Base-by-base conservation (phyloP, 805 yeast species). In the Saccharomycopsis malanga region DNA sequence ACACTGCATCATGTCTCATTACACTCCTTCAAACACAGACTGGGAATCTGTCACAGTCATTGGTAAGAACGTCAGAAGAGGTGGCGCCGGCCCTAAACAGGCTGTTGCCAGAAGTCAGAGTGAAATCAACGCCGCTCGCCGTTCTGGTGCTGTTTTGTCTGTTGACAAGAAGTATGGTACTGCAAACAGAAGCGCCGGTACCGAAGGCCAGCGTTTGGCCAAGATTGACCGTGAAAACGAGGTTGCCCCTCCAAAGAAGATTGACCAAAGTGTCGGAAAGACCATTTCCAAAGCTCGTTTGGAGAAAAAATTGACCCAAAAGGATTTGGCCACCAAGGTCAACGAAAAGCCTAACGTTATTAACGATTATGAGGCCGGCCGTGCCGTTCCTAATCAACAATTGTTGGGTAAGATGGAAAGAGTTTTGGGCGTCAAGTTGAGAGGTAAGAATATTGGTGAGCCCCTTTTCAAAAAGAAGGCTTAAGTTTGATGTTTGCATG, bases 341-440 rank as follows among this genome's bases (percentile, higher is more conserved):
- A 91, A 89, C 65, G 98, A 93, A 71, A 93, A 93, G 73, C 96
- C 97, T 53, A 87, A 82, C 57, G 84, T 93, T 52, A 81, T 93
- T 61, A 89, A 87, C 67, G 98, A 93, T 62, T 93, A 93, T 67
- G 98, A 93, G 72, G 86, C 95, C 48, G 97, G 96, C 50, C 81
- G 95, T 63, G 98, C 96, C 39, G 79, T 84, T 56, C 98, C 98
- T 49, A 89, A 87, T 72, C 98, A 93, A 72, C 98, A 89, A 69
- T 68, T 93, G 45, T 75, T 93, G 60, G 89, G 83, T 46, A 93
- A 93, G 72, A 69, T 93, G 65, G 98, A 93, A 72, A 79, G 96
- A 67, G 94, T 83, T 36, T 73, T 93, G 58, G 98, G 98, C 56
- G 83, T 93, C 54, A 93, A 88, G 71, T 78, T 93, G 63, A 80